Evolutionary conservation across 331 rosid genomes (phyloP), one percentile per base, ranked within the genome.

Genomic region (Quercus lobata): DNA sequence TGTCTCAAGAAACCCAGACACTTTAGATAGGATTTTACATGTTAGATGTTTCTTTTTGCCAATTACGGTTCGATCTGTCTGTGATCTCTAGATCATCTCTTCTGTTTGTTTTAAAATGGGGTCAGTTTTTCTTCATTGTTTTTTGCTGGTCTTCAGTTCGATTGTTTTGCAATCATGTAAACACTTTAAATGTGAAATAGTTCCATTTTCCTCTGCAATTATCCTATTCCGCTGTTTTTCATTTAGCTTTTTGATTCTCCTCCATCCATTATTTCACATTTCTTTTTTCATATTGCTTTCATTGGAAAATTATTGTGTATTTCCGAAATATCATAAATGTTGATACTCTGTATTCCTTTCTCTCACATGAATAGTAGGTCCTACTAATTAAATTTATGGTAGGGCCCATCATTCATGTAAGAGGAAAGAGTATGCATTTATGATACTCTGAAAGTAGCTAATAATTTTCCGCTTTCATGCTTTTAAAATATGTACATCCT

Each of bases 401-500:
- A 2, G 0, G 0, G 2, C 2, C 2, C 2, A 1, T 0, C 27
- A 25, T 25, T 25, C 2, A 25, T 25, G 0, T 25, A 25, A 25
- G 2, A 25, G 0, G 27, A 25, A 0, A 25, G 0, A 25, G 0
- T 27, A 27, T 27, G 0, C 0, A 27, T 27, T 27, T 2, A 27
- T 27, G 0, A 2, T 27, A 27, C 29, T 27, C 0, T 0, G 0
- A 0, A 0, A 27, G 3, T 27, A 27, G 0, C 3, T 27, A 27
- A 27, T 2, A 27, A 27, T 27, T 27, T 27, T 27, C 0, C 3
- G 29, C 3, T 27, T 27, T 27, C 29, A 27, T 27, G 29, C 2
- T 8, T 8, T 41, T 41, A 41, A 41, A 41, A 41, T 41, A 9
- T 9, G 49, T 41, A 9, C 12, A 0, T 41, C 1, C 11, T 41